These are phyloP conservation scores for Balakata baccata DNA, from an alignment of 345 rosid species.

Conservation along the genomic window DNA sequence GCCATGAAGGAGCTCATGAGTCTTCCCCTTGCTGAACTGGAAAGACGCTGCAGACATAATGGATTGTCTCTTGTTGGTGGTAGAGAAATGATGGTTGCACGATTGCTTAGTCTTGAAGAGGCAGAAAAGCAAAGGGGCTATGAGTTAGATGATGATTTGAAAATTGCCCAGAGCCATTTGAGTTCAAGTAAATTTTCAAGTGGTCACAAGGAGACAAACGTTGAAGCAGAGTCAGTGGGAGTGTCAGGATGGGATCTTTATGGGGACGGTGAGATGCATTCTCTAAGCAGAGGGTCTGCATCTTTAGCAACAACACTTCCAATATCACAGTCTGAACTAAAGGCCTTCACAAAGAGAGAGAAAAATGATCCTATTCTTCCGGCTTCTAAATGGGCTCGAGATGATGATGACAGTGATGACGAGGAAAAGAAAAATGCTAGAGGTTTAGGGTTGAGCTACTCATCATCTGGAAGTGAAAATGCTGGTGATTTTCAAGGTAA, in stretches of 20 bases:
- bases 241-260: slow-evolving; percentile 45
- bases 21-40: slow-evolving; percentile 85
- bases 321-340: slow-evolving; percentile 67
- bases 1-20: slow-evolving; percentile 85
- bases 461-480: slow-evolving; percentile 87
- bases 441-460: slow-evolving; percentile 68
- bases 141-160: slow-evolving; percentile 72
- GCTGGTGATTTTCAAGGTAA: slow-evolving; percentile 55
- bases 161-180: slow-evolving; percentile 51
- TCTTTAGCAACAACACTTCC: slow-evolving; percentile 41
- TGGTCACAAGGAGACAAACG: slow-evolving; percentile 49
- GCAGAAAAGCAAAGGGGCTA: slow-evolving; percentile 86
- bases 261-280: slow-evolving; percentile 44
- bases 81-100: slow-evolving; percentile 93
- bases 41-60: slow-evolving; percentile 95
- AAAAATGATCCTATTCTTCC: slow-evolving; percentile 74
- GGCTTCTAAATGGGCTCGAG: slow-evolving; percentile 94
- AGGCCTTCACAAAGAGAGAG: slow-evolving; percentile 61
- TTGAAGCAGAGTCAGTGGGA: slow-evolving; percentile 44
- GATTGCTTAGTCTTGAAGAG: slow-evolving; percentile 90
- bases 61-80: slow-evolving; percentile 97
- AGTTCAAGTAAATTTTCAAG: slow-evolving; percentile 44
- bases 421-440: slow-evolving; percentile 58
- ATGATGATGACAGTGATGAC: slow-evolving; percentile 85
- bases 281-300: slow-evolving; percentile 40